Evolutionary conservation across 139 green algal genomes (phyloP), one percentile per base, ranked within the genome.

Genomic region (Trebouxia sp.): DNA sequence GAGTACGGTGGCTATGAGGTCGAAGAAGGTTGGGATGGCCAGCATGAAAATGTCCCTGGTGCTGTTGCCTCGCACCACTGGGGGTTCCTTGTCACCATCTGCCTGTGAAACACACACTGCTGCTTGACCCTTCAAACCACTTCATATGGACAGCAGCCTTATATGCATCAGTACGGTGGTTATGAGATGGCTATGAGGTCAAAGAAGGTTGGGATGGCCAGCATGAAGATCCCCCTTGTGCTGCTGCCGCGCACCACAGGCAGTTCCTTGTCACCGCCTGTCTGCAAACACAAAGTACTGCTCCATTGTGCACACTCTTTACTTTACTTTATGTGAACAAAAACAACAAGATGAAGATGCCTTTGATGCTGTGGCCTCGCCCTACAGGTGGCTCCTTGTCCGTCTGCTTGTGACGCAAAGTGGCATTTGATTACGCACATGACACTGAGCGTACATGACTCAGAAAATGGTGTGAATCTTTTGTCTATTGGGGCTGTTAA

Each of bases 161-260:
- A 93, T 87, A 69, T 92, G 91, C 89, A 93, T 93, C n/a, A 93
- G 80, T 65, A 93, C 87, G 1, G 89, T 93, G 30, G n/a, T n/a
- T n/a, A n/a, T n/a, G n/a, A n/a, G n/a, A n/a, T n/a, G n/a, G 89
- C 89, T 0, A 93, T 58, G 0, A 93, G 84, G 77, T 93, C 89
- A 70, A 92, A 92, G 7, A 81, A 62, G 0, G 88, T 92, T 30
- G 89, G 89, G 47, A 93, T 91, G 43, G 82, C 67, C 37, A 93
- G 85, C 81, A 92, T 82, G 8, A 83, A 53, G 26, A 86, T 75
- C 55, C 87, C 69, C 10, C 38, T 51, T 20, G 42, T 38, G 26
- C 42, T 58, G 69, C 39, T 77, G 11, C 42, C 69, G 22, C 69
- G 20, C 7, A 77, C 20, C 0, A 72, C 35, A 43, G 62, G 32